These are phyloP conservation scores for Mariannaea elegans DNA, from an alignment of 2,329 filamentous ascomycete species.

Conservation along the genomic window DNA sequence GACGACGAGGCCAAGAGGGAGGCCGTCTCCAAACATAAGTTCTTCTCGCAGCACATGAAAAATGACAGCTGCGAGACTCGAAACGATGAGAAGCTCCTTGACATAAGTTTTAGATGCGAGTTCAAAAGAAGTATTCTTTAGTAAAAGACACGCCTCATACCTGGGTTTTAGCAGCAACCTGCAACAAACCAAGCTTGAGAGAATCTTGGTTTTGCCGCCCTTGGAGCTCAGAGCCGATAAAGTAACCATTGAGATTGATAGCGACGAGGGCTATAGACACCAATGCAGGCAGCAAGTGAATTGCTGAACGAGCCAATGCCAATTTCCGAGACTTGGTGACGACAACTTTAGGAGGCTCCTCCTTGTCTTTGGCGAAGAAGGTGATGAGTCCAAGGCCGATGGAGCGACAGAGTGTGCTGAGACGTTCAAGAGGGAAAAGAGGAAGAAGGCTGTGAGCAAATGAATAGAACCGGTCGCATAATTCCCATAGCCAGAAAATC, in stretches of 20 bases:
- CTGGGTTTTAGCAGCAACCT: slow-evolving; percentile 22
- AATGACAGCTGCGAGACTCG: slow-evolving; percentile 13
- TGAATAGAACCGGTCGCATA: background rate
- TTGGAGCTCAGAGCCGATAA: slow-evolving; percentile 20
- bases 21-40: slow-evolving; percentile 11
- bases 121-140: background rate
- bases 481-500: background rate
- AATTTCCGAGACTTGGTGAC: background rate
- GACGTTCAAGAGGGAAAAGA: background rate
- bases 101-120: background rate
- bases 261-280: background rate
- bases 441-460: background rate
- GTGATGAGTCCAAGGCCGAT: background rate
- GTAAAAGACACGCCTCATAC: background rate
- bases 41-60: slow-evolving; percentile 15
- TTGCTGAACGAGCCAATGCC: background rate
- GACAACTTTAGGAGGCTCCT: background rate
- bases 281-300: slow-evolving; percentile 5
- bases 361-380: background rate
- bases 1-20: slow-evolving; percentile 16
- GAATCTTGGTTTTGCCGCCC: background rate
- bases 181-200: slow-evolving; percentile 18
- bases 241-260: slow-evolving; percentile 6
- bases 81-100: slow-evolving; percentile 22
- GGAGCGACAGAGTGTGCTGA: background rate